These are phyloP conservation scores for Microthlaspi erraticum DNA, from an alignment of 345 rosid genomes.

Conservation along the genomic window DNA sequence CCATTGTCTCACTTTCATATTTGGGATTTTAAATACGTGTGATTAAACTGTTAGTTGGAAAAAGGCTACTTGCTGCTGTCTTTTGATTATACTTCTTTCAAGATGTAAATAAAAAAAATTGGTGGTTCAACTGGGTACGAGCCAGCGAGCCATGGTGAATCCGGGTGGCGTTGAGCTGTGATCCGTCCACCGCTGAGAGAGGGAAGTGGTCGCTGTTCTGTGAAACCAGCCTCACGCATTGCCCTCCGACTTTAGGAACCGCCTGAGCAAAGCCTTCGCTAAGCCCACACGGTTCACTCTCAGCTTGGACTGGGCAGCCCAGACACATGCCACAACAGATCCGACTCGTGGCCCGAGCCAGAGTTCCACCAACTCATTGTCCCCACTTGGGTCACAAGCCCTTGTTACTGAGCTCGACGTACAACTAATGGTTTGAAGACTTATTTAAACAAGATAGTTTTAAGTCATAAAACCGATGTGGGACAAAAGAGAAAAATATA, in stretches of 20 bases:
- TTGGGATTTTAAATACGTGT: neutral
- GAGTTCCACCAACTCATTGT: conserved; percentile 19
- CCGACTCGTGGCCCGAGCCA: conserved; percentile 1
- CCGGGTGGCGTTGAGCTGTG: conserved; percentile 25
- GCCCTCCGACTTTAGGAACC: conserved; percentile 38
- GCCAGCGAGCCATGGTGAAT: conserved; percentile 9
- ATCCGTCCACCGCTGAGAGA: conserved; percentile 43
- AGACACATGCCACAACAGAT: fast-evolving
- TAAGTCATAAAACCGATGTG: conserved; percentile 8
- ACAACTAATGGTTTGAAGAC: fast-evolving
- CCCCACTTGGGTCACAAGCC: conserved; percentile 44
- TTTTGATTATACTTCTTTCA: neutral
- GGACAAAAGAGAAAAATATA: conserved; percentile 7
- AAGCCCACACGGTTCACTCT: neutral
- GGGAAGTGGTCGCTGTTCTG: conserved; percentile 40
- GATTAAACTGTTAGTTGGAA: neutral
- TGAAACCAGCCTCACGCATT: conserved; percentile 34
- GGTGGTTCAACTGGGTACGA: conserved; percentile 35
- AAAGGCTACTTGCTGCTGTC: neutral
- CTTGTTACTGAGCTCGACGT: conserved; percentile 33
- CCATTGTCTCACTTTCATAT: neutral
- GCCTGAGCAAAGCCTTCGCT: neutral
- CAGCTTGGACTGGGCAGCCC: conserved; percentile 46
- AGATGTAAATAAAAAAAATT: conserved; percentile 14
- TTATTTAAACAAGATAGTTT: neutral